Base-by-base conservation (phyloP, 2,329 filamentous ascomycete species). In the Colletotrichum navitas region DNA sequence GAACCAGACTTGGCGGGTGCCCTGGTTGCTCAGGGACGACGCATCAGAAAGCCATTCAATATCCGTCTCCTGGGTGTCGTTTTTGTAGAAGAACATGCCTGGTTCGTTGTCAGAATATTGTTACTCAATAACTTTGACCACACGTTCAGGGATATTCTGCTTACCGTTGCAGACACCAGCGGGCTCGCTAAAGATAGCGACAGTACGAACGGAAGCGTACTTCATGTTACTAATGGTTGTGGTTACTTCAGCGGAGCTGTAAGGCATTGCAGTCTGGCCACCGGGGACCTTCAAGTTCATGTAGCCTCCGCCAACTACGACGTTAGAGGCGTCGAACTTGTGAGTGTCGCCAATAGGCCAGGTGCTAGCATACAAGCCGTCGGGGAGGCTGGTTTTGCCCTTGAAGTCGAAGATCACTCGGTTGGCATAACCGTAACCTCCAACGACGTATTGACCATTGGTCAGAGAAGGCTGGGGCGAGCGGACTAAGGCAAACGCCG, bases 31-130 rank as follows among this genome's bases (percentile, higher is more conserved):
- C 8, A 73, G 34, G 1, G 77, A 79, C 1, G 71, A 71, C 14
- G 75, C 43, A 16, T 80, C 78, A 0, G 78, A 80, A 18, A 80
- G 77, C 78, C 78, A 80, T 62, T 80, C 78, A 8, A 80, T 80
- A 2, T 80, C 78, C 1, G 75, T 76, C 59, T 80, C 78, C 32
- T 80, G 78, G 5, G 63, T 76, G 18, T 78, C 74, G 0, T 68
- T 74, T 8, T 75, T 24, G 64, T 79, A 80, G 39, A 78, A 77
- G 73, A 80, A 80, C 63, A 79, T 78, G 41, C 78, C 78, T 80
- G 4, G 8, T 2, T 1, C 10, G 2, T 18, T 34, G 4, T 71
- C 5, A 67, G 32, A n/a, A n/a, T 5, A 2, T 2, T 1, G 11
- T 3, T 18, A 5, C 39, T 12, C 36, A 5, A 12, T 12, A 39